A percentile compares a stretch with the other conserved stretches of the same genome.
Evolutionary conservation across 768 basidiomycete genomes (phyloP).

Genomic region (Sutorius australiensis): DNA sequence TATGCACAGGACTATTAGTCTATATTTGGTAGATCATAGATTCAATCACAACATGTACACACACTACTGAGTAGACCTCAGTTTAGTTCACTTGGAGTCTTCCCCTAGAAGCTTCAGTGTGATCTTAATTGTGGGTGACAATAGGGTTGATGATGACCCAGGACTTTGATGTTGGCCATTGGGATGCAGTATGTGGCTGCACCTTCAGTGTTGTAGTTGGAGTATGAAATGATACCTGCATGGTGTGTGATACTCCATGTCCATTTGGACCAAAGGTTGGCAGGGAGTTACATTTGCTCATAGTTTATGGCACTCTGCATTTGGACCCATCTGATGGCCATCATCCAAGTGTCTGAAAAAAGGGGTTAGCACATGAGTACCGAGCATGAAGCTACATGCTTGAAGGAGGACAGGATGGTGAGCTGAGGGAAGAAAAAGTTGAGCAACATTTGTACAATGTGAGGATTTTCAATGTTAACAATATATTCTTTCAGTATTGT

Average conservation of each 20-base stretch:
- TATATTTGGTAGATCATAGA: too few species aligned
- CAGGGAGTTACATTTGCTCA: neutral
- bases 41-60: too few species aligned
- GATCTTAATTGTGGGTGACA: too few species aligned
- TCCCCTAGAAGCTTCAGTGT: too few species aligned
- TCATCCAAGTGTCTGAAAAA: neutral
- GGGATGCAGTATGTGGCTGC: too few species aligned
- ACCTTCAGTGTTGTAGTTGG: neutral
- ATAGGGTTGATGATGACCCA: too few species aligned
- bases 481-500: neutral
- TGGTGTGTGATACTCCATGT: neutral
- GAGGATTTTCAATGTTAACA: neutral
- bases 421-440: neutral
- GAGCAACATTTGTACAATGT: neutral
- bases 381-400: neutral
- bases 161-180: too few species aligned
- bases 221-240: neutral
- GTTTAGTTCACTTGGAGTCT: too few species aligned
- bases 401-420: neutral
- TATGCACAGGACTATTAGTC: too few species aligned
- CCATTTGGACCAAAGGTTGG: neutral
- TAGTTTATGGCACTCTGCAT: neutral
- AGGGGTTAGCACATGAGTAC: neutral
- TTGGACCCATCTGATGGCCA: neutral
- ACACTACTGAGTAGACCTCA: too few species aligned